Conservation (phyloP, 768 basidiomycete species). For the Tylopilus felleus region DNA sequence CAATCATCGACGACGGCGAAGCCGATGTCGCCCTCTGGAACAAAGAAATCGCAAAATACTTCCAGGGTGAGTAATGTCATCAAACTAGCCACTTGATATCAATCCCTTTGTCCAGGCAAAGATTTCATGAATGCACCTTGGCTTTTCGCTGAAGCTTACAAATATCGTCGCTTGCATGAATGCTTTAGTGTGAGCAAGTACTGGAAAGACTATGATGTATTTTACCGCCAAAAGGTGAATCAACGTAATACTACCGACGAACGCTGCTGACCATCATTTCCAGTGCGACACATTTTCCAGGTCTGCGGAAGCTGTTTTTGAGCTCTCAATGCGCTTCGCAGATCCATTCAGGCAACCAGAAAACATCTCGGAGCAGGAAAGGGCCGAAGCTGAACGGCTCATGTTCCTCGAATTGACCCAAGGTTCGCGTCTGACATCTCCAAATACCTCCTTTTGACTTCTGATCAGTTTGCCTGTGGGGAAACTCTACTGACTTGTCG, state of each 20-base stretch:
- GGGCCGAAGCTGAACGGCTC: constrained; percentile 66
- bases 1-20: constrained; percentile 87
- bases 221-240: constrained; percentile 86
- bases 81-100: neutral
- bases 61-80: constrained; percentile 58
- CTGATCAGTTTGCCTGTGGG: constrained; percentile 86
- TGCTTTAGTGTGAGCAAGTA: constrained; percentile 89
- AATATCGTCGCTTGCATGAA: constrained; percentile 87
- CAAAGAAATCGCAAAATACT: constrained; percentile 93
- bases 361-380: constrained; percentile 49
- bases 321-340: constrained; percentile 87
- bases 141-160: constrained; percentile 95
- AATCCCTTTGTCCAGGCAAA: constrained; percentile 49
- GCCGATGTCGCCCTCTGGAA: constrained; percentile 96
- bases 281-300: constrained; percentile 95
- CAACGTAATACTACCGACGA: neutral
- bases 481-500: constrained; percentile 94
- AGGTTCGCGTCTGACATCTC: constrained; percentile 42
- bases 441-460: neutral
- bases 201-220: constrained; percentile 91
- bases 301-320: constrained; percentile 88
- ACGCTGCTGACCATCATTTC: constrained; percentile 5
- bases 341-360: constrained; percentile 71
- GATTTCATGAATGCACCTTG: constrained; percentile 96
- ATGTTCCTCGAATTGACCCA: constrained; percentile 94